Evolutionary conservation across 2,329 filamentous ascomycete genomes (phyloP).

Genomic region (Fusarium praegraminearum): DNA sequence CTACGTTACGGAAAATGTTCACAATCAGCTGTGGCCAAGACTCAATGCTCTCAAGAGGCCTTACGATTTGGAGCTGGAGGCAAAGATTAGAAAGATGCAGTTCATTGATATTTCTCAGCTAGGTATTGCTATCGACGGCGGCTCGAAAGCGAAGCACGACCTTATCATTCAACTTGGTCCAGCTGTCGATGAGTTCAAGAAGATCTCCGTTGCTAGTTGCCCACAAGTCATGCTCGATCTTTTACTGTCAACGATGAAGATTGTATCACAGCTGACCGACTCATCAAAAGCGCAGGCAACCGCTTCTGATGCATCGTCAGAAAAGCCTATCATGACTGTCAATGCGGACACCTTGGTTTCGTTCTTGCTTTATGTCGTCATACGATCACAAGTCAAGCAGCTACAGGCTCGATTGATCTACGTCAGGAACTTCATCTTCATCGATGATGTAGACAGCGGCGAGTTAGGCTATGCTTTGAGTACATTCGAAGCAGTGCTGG

Average conservation of each 20-base stretch:
- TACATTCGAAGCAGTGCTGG: constrained; percentile 93
- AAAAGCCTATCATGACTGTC: constrained; percentile 70
- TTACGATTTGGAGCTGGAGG: constrained; percentile 89
- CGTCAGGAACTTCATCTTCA: constrained; percentile 97
- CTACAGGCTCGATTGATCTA: constrained; percentile 91
- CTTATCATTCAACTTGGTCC: constrained; percentile 80
- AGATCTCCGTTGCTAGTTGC: constrained; percentile 80
- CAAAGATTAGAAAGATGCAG: constrained; percentile 92
- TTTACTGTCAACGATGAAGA: constrained; percentile 83
- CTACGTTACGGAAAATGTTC: constrained; percentile 93
- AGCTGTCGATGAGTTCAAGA: constrained; percentile 90
- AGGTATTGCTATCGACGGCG: constrained; percentile 86
- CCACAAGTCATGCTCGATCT: constrained; percentile 91
- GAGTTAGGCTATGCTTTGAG: constrained; percentile 97
- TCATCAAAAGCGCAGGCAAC: constrained; percentile 57
- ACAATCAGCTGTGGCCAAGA: constrained; percentile 87
- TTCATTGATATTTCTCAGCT: constrained; percentile 95
- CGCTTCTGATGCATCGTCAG: constrained; percentile 54
- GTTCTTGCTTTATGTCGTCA: constrained; percentile 89
- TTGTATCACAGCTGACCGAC: constrained; percentile 77
- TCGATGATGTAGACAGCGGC: constrained; percentile 95
- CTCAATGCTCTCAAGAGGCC: constrained; percentile 80
- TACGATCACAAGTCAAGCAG: constrained; percentile 87
- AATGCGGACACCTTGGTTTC: constrained; percentile 95
- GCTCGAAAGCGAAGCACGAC: constrained; percentile 81